Evolutionary conservation across 345 rosid genomes (phyloP).

Genomic region (Corymbia maculata): DNA sequence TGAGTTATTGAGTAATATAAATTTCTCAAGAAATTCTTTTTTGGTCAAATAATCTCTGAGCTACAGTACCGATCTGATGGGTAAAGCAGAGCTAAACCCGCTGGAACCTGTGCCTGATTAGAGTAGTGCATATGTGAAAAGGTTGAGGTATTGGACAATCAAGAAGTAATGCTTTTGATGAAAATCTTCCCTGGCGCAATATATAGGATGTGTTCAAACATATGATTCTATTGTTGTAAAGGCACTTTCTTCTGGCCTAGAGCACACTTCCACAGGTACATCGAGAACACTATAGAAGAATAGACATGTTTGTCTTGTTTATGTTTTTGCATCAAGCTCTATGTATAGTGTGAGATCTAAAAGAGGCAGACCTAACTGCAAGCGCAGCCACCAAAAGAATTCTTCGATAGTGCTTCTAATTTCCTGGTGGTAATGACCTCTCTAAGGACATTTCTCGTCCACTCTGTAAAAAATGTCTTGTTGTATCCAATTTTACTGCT

Average conservation of each 20-base stretch:
- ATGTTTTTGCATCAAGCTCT: not conserved
- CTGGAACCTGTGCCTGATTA: not conserved
- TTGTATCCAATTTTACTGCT: conserved; percentile 46
- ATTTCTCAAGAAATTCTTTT: not conserved
- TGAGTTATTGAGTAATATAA: not conserved
- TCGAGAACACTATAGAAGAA: not conserved
- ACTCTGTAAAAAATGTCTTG: conserved; percentile 33
- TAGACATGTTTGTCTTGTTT: not conserved
- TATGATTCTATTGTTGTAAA: not conserved
- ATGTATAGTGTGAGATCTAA: not conserved
- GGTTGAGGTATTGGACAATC: not conserved
- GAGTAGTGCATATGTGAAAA: not conserved
- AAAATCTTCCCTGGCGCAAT: not conserved
- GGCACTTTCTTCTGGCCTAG: not conserved
- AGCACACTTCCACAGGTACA: not conserved
- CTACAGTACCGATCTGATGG: not conserved
- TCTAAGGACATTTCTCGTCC: conserved; percentile 40
- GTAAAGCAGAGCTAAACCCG: not conserved
- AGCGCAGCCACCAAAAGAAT: conserved; percentile 8
- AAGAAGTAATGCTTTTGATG: not conserved
- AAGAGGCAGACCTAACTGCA: conserved; percentile 1
- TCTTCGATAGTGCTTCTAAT: not conserved
- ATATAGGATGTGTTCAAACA: not conserved
- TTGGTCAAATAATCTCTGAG: not conserved
- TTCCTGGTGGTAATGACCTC: conserved; percentile 22